phyloP scores from a whole-genome alignment of 192 early-diverging fungal species.

The Obelidium mucronatum region DNA sequence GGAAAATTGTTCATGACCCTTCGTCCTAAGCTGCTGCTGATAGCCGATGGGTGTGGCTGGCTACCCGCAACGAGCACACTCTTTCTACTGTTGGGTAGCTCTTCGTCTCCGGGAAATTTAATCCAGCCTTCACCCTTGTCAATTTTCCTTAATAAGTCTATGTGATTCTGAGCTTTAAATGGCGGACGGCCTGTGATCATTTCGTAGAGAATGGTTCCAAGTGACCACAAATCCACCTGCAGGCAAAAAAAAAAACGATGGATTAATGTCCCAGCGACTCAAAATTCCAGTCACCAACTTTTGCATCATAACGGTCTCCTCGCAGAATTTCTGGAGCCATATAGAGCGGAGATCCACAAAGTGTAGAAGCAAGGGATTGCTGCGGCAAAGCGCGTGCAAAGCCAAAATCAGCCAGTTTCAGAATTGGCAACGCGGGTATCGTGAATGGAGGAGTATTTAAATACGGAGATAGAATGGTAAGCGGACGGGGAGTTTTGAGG shows the following conservation, averaged over 20 bases:
- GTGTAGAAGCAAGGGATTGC: constrained; percentile 88
- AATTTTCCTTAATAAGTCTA: constrained; percentile 91
- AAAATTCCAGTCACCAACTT: too few relatives aligned
- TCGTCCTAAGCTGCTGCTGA: not conserved
- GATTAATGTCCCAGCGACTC: too few relatives aligned
- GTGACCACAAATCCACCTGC: constrained; percentile 98
- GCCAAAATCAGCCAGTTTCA: constrained; percentile 98
- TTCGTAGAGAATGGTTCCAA: constrained; percentile 94
- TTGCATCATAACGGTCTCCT: constrained; percentile 93
- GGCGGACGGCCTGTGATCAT: constrained; percentile 92
- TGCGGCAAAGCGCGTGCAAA: constrained; percentile 90
- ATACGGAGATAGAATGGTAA: constrained; percentile 50
- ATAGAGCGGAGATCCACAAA: constrained; percentile 97
- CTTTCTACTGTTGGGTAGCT: not conserved
- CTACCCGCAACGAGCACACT: not conserved
- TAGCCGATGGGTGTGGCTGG: not conserved
- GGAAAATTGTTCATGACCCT: not conserved
- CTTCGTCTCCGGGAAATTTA: constrained; percentile 78
- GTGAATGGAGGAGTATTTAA: constrained; percentile 36
- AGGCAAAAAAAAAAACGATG: too few relatives aligned
- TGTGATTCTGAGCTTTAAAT: constrained; percentile 91
- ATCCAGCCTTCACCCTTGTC: constrained; percentile 86
- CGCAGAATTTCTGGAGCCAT: constrained; percentile 89
- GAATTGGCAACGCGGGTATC: constrained; percentile 69
- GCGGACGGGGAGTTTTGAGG: constrained; percentile 43